Evolutionary conservation across 768 basidiomycete genomes (phyloP).

Genomic region (Hortiboletus campestris): DNA sequence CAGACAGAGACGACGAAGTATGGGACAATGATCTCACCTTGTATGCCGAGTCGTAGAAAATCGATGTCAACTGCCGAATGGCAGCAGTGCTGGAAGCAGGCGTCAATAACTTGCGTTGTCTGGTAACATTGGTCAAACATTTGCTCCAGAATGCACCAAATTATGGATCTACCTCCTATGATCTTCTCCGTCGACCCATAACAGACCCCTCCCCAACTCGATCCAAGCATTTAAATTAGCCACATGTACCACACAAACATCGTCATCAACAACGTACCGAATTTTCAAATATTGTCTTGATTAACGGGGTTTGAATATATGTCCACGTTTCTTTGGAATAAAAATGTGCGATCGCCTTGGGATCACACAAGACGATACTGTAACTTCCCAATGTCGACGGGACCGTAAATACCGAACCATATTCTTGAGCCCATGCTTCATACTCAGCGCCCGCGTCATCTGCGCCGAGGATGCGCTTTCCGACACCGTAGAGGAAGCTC

Average conservation of each 20-base stretch:
- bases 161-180: neutral
- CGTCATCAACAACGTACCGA: neutral
- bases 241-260: neutral
- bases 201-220: conserved; percentile 27
- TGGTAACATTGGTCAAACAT: neutral
- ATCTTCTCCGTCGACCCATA: conserved; percentile 8
- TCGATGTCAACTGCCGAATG: neutral
- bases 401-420: conserved; percentile 11
- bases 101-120: neutral
- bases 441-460: conserved; percentile 2
- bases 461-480: neutral
- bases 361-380: conserved; percentile 34
- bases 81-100: neutral
- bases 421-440: conserved; percentile 18
- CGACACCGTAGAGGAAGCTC: conserved; percentile 15
- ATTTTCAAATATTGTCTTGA: conserved; percentile 30
- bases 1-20: neutral
- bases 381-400: conserved; percentile 6
- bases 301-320: conserved; percentile 40
- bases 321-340: conserved; percentile 14
- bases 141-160: neutral
- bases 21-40: conserved; percentile 13
- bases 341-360: conserved; percentile 28
- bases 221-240: neutral
- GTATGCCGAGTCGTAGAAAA: conserved; percentile 12